Evolutionary conservation across 2,329 filamentous ascomycete genomes (phyloP).

Genomic region (Chalaropsis ovoidea): DNA sequence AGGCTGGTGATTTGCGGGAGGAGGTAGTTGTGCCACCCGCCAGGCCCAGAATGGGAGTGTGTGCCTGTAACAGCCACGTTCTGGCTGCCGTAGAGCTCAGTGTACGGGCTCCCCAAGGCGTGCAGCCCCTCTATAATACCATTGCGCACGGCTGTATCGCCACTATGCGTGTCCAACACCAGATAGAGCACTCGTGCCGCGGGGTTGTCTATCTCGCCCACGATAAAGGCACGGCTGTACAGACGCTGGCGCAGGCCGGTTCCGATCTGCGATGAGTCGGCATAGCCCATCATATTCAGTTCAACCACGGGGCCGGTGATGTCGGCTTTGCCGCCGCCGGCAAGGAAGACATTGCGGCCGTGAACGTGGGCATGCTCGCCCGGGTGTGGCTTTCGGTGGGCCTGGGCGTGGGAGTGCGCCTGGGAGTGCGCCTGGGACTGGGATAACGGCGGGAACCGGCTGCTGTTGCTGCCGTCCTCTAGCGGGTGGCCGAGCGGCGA

Average conservation of each 20-base stretch:
- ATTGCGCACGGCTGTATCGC: constrained; percentile 77
- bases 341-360: constrained; percentile 34
- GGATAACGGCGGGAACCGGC: background rate
- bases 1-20: constrained; percentile 81
- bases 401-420: background rate
- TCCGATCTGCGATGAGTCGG: constrained; percentile 70
- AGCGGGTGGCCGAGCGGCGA: background rate
- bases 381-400: background rate
- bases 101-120: constrained; percentile 59
- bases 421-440: background rate
- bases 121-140: constrained; percentile 72
- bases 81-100: constrained; percentile 58
- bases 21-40: constrained; percentile 89
- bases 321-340: constrained; percentile 49
- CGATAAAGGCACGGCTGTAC: constrained; percentile 81
- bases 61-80: constrained; percentile 88
- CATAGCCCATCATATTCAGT: constrained; percentile 86
- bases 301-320: constrained; percentile 72
- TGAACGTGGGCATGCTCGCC: background rate
- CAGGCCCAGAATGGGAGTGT: constrained; percentile 84
- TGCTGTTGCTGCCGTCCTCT: background rate
- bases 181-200: constrained; percentile 74
- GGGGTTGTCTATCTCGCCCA: constrained; percentile 56
- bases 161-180: constrained; percentile 75
- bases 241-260: constrained; percentile 77